These are phyloP conservation scores for Aspergillus flavus DNA, from an alignment of 2,329 filamentous ascomycete genomes.

Conservation along the genomic window DNA sequence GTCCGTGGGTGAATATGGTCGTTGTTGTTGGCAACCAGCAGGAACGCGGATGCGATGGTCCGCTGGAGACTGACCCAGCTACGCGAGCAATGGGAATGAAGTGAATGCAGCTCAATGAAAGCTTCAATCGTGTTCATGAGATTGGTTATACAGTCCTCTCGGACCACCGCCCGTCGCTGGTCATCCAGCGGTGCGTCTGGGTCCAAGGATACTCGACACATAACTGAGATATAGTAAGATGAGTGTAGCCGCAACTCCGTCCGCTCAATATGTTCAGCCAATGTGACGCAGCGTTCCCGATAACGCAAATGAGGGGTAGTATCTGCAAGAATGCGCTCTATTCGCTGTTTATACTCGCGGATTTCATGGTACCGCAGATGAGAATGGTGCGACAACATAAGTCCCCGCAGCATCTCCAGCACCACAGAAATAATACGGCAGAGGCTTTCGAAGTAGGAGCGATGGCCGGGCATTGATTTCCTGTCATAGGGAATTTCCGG, in stretches of 20 bases:
- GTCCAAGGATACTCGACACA: slow-evolving; percentile 59
- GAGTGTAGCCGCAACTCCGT: slow-evolving; percentile 62
- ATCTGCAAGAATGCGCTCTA: slow-evolving; percentile 58
- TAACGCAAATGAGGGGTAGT: slow-evolving; percentile 59
- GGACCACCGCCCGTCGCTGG: slow-evolving; percentile 39
- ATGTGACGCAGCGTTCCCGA: slow-evolving; percentile 39
- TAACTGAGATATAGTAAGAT: slow-evolving; percentile 62
- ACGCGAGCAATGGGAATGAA: slow-evolving; percentile 41
- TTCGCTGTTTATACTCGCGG: slow-evolving; percentile 56
- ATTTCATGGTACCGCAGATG: slow-evolving; percentile 56
- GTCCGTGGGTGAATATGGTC: slow-evolving; percentile 26
- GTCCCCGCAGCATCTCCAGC: slow-evolving; percentile 59
- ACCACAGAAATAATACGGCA: slow-evolving; percentile 54
- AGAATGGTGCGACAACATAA: slow-evolving; percentile 51
- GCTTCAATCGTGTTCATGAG: slow-evolving; percentile 57
- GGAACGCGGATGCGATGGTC: slow-evolving; percentile 44
- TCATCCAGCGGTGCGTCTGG: slow-evolving; percentile 44
- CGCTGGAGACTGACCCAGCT: slow-evolving; percentile 48
- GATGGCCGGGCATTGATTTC: slow-evolving; percentile 53
- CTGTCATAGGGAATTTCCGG: slow-evolving; percentile 51
- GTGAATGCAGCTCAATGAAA: slow-evolving; percentile 55
- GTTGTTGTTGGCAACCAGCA: slow-evolving; percentile 37
- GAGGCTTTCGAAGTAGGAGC: slow-evolving; percentile 59
- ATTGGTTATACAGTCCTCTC: slow-evolving; percentile 56
- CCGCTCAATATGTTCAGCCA: slow-evolving; percentile 58